These are phyloP conservation scores for Forsythia suspensa DNA, from an alignment of 257 asterid species.

Conservation along the genomic window DNA sequence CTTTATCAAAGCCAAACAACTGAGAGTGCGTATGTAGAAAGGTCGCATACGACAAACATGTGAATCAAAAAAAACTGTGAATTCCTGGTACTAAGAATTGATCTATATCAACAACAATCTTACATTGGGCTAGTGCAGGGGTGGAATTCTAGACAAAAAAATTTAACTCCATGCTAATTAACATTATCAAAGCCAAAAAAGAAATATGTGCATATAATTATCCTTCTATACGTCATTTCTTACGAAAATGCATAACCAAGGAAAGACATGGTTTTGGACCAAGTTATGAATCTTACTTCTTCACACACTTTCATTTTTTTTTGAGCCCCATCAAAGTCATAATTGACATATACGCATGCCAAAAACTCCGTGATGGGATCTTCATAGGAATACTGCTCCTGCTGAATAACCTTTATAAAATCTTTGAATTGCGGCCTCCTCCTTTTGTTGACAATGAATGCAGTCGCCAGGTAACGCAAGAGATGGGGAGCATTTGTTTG, in stretches of 20 bases:
- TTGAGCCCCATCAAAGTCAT: slow-evolving; percentile 96
- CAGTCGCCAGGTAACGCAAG: slow-evolving; percentile 87
- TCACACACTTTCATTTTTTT: slow-evolving; percentile 97
- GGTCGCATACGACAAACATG: not conserved
- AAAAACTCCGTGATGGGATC: slow-evolving; percentile 95
- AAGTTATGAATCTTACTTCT: slow-evolving; percentile 58
- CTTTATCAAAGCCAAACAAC: not conserved
- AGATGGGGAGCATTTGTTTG: slow-evolving; percentile 98
- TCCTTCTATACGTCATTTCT: not conserved
- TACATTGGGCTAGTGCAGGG: not conserved
- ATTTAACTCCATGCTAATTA: not conserved
- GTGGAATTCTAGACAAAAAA: not conserved
- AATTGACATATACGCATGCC: slow-evolving; percentile 85
- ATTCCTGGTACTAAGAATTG: not conserved
- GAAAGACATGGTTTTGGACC: not conserved
- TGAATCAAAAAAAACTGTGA: not conserved
- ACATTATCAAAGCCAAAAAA: not conserved
- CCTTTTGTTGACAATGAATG: slow-evolving; percentile 96
- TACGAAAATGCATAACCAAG: not conserved
- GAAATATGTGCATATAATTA: not conserved
- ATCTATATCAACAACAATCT: not conserved
- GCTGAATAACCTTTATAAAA: slow-evolving; percentile 89
- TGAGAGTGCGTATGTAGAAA: not conserved
- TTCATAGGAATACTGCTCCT: slow-evolving; percentile 76
- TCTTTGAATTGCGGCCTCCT: slow-evolving; percentile 94